A percentile compares a stretch with the other conserved stretches of the same genome.
These are phyloP conservation scores for Ophiostoma novo-ulmi DNA, from an alignment of 2,329 filamentous ascomycete genomes.

Conservation along the genomic window DNA sequence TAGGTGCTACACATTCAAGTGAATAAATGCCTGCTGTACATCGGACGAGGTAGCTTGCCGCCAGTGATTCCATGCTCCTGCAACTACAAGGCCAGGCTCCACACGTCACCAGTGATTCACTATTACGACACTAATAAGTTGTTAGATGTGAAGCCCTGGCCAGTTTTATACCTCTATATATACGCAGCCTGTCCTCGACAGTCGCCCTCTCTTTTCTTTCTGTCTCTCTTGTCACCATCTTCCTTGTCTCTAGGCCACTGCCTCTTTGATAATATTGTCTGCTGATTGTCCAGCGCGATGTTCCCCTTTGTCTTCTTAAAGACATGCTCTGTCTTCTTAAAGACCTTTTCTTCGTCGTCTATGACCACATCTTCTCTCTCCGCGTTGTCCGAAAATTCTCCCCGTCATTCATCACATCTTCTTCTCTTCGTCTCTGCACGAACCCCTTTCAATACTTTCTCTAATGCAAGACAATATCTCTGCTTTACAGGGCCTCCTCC, in stretches of 20 bases:
- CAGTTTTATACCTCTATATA: neutral
- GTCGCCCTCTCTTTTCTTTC: neutral
- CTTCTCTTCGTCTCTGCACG: too few relatives aligned
- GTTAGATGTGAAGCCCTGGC: neutral
- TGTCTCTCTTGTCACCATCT: neutral
- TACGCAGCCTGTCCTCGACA: neutral
- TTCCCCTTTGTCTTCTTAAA: neutral
- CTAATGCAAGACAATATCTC: too few relatives aligned
- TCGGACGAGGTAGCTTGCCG: too few relatives aligned
- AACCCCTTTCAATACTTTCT: too few relatives aligned
- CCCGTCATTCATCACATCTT: too few relatives aligned
- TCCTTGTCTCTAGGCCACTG: neutral
- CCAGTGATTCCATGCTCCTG: too few relatives aligned
- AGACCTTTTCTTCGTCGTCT: neutral
- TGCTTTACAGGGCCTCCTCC: too few relatives aligned
- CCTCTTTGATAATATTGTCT: neutral
- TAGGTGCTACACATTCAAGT: too few relatives aligned
- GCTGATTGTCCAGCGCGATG: neutral
- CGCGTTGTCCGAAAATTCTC: too few relatives aligned
- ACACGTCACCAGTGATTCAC: too few relatives aligned
- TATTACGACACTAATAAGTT: neutral
- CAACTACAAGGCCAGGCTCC: too few relatives aligned
- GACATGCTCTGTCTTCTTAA: neutral
- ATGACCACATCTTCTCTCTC: neutral
- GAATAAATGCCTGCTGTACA: too few relatives aligned